Evolutionary conservation across 257 asterid genomes (phyloP), one percentile per base, ranked within the genome.

Genomic region (Linderniella brevidens): DNA sequence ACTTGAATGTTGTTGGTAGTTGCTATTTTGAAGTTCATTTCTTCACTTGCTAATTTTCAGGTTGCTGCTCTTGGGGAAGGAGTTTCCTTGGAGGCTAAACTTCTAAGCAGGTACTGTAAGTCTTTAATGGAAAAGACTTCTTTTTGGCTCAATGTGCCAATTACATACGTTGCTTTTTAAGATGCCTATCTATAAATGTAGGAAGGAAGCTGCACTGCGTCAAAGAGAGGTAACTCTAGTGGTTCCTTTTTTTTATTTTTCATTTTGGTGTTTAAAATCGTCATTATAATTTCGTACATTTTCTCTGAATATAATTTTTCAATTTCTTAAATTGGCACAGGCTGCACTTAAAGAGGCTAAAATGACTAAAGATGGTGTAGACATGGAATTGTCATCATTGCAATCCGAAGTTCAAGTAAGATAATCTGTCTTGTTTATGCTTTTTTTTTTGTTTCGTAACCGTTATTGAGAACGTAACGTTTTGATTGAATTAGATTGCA

Each of bases 61-160:
- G 98, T 88, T 62, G 92, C 98, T 56, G 70, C 93, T 59, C 82
- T 88, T 37, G 95, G 95, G 55, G 93, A 84, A 78, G 97, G 95
- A 57, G 88, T 80, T 60, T 88, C 95, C 20, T 60, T 88, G 73
- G 97, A 88, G 78, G 92, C 95, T 59, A 88, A 88, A 60, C 76
- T 84, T 56, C 64, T 88, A 64, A 84, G 84, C 95, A 83, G 98
- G 95, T 80, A 66, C 42, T n/a, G n/a, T n/a, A n/a, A n/a, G n/a
- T n/a, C n/a, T 50, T 11, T 17, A 48, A 59, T 58, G 46, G 56
- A 59, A 58, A 39, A 46, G 15, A 37, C 54, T 45, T 55, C 37
- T 43, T 45, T 17, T 62, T 60, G 47, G 57, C 47, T 65, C 52
- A 42, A 41, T 35, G 48, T 38, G 17, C 41, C 40, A 42, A 16